A percentile compares a stretch with the other conserved stretches of the same genome.
phyloP scores from a whole-genome alignment of 352 stramenopile species.

The Phytophthora lateralis region DNA sequence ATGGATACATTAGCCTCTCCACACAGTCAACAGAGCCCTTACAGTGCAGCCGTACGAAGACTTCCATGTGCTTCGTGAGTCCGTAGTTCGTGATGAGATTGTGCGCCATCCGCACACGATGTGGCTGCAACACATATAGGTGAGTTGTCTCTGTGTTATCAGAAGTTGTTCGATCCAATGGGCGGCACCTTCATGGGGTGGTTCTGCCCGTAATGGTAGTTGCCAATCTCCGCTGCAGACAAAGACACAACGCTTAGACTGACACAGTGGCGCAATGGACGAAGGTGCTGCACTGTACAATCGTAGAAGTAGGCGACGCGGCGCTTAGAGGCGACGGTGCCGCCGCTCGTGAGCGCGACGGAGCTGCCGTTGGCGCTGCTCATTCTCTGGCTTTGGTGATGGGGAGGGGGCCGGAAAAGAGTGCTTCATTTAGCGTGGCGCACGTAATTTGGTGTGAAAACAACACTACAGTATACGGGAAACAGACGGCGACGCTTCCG shows the following conservation, averaged over 20 bases:
- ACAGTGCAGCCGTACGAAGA: slow-evolving; percentile 85
- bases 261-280: background rate
- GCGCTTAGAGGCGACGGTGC: slow-evolving; percentile 59
- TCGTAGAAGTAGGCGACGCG: slow-evolving; percentile 92
- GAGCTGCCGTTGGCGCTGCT: slow-evolving; percentile 40
- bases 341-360: slow-evolving; percentile 33
- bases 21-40: background rate
- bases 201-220: slow-evolving; percentile 98
- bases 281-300: slow-evolving; percentile 39
- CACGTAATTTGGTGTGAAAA: slow-evolving; percentile 11
- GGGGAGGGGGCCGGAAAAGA: slow-evolving; percentile 8
- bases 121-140: slow-evolving; percentile 69
- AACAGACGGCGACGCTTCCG: slow-evolving; percentile 31
- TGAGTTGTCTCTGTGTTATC: background rate
- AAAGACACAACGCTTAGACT: background rate
- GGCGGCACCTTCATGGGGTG: slow-evolving; percentile 87
- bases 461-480: background rate
- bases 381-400: slow-evolving; percentile 23
- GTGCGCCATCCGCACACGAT: slow-evolving; percentile 99
- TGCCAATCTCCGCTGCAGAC: slow-evolving; percentile 94
- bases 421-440: slow-evolving; percentile 17
- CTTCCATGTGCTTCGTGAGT: slow-evolving; percentile 99
- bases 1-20: slow-evolving; percentile 11
- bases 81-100: slow-evolving; percentile 99
- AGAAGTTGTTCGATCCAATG: background rate